Base-by-base conservation (phyloP, 2,329 filamentous ascomycete species). In the Parastagonospora avenae region DNA sequence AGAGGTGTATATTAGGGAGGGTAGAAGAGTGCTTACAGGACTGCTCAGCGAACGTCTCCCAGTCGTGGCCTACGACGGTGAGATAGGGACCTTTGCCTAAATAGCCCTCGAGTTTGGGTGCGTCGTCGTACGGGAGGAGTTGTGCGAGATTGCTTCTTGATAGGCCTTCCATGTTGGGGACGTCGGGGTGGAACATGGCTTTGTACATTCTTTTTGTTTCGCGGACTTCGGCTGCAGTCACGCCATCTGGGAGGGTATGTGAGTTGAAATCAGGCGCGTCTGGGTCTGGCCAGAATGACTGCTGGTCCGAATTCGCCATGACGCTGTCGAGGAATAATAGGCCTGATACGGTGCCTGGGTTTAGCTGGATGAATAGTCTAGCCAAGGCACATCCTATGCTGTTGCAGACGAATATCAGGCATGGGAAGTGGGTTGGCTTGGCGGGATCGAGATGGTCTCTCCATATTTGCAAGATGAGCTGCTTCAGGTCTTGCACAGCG, bases 251-350 rank as follows among this genome's bases (percentile, higher is more conserved):
- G 2, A 83, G 65, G 0, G 59, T 60, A 0, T 55, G 46, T 0
- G 63, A 60, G 41, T 82, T 74, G 55, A 84, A 84, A 4, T 49
- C 70, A 0, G 73, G 52, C 0, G 70, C 71, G 48, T 83, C 81
- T 0, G 83, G 82, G 54, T 86, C 77, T 0, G 83, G 83, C 62
- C 82, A 83, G 4, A 85, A 54, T 5, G 78, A 80, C 1, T 82
- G 76, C 28, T 82, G 80, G 57, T 85, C 80, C 0, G 78, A 78
- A 60, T 85, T 82, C 12, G 83, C 80, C 64, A 86, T 79, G 55
- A 83, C 80, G 31, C 79, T 82, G 62, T 86, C 83, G 1, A 86
- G 77, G 8, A 85, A 76, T 1, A 85, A 48, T 30, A 80, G 66
- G 0, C 73, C 82, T 0, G 74, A 71, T 0, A 82, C 77, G 0